Percentiles rank a stretch among this genome's conserved stretches.
phyloP scores from a whole-genome alignment of 192 early-diverging fungal species.

The Mortierella hygrophila region DNA sequence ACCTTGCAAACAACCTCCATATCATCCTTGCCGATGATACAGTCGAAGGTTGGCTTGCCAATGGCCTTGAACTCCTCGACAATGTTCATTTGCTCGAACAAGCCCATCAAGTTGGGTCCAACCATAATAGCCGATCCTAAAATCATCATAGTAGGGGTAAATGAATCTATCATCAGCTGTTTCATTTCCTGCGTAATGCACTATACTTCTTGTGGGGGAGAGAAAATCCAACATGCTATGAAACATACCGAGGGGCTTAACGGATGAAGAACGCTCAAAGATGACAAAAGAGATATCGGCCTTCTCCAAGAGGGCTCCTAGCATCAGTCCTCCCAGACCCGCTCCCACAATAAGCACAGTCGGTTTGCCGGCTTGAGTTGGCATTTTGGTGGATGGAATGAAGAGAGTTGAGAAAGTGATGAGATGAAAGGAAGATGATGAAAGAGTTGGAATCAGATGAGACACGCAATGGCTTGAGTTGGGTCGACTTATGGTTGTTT shows the following conservation, averaged over 20 bases:
- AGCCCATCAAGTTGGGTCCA: not conserved
- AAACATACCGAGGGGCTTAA: not conserved
- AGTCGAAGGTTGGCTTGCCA: not conserved
- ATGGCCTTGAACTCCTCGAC: not conserved
- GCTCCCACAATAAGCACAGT: not conserved
- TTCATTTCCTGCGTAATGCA: not conserved
- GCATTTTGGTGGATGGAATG: not conserved
- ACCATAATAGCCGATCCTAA: not conserved
- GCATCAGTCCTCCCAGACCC: not conserved
- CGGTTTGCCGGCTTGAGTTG: not conserved
- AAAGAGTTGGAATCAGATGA: not conserved
- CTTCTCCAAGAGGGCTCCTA: not conserved
- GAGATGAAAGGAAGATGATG: not conserved
- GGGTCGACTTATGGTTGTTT: no score
- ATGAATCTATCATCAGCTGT: not conserved
- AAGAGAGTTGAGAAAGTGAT: not conserved
- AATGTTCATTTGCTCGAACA: not conserved
- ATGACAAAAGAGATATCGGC: not conserved
- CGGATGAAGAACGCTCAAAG: not conserved
- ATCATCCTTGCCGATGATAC: not conserved
- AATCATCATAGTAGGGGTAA: not conserved
- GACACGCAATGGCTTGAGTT: no score
- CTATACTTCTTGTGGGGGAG: no score
- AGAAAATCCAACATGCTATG: not conserved
- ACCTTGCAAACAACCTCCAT: not conserved